phyloP scores from a whole-genome alignment of 2,329 filamentous ascomycete species.

The Arthrobotrys conoides region DNA sequence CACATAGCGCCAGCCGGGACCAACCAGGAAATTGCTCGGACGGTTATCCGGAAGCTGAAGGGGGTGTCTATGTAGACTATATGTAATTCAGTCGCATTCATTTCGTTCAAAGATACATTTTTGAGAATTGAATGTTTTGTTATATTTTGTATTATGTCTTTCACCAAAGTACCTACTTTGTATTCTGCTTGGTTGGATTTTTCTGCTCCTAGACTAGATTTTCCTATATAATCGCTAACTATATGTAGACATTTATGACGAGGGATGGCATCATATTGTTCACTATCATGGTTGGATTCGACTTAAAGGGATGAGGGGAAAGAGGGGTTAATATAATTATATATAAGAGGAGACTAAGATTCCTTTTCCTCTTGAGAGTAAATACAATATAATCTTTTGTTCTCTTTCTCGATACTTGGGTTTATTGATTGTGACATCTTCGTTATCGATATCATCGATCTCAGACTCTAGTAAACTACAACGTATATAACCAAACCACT shows the following conservation, averaged over 20 bases:
- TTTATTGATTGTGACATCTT: not conserved
- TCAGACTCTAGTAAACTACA: too few relatives aligned
- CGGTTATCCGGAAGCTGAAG: not conserved
- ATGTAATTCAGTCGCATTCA: not conserved
- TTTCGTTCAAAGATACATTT: not conserved
- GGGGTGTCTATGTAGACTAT: not conserved
- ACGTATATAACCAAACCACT: too few relatives aligned
- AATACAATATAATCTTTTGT: not conserved
- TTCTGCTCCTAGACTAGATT: too few relatives aligned
- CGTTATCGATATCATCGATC: too few relatives aligned
- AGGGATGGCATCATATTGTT: conserved; percentile 14
- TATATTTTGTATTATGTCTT: too few relatives aligned
- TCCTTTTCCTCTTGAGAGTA: not conserved
- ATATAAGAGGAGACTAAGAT: not conserved
- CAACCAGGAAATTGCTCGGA: not conserved
- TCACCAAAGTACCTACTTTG: too few relatives aligned
- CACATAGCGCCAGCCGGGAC: not conserved
- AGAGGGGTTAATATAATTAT: not conserved
- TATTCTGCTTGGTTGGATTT: too few relatives aligned
- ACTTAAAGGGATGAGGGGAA: not conserved
- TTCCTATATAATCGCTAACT: not conserved
- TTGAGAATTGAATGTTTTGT: too few relatives aligned
- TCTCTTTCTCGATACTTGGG: not conserved
- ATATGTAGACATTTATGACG: conserved; percentile 16
- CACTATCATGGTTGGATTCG: not conserved